A percentile compares a stretch with the other conserved stretches of the same genome.
These are phyloP conservation scores for Aspergillus incahuasiensis DNA, from an alignment of 495 filamentous ascomycete species.

Conservation along the genomic window DNA sequence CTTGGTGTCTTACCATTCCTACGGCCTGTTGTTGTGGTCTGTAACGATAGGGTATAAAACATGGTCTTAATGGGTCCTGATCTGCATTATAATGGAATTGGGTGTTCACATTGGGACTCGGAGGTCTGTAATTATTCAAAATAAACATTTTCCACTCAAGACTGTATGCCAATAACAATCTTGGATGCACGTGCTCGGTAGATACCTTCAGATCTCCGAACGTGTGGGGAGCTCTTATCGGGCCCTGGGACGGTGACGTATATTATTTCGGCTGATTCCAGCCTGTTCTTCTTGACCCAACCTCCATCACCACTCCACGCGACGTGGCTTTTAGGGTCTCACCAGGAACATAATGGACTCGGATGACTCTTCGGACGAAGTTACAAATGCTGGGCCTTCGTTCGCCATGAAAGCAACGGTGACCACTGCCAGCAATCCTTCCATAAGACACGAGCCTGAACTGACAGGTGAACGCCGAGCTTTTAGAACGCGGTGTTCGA, in stretches of 20 bases:
- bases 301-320: background rate
- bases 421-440: background rate
- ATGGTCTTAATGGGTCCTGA: constrained; percentile 11
- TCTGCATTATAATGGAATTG: constrained; percentile 10
- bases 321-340: background rate
- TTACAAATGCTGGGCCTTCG: constrained; percentile 7
- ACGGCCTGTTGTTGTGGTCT: constrained; percentile 14
- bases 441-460: background rate
- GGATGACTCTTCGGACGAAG: constrained; percentile 28
- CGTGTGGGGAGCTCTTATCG: background rate
- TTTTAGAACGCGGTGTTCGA: constrained; percentile 30
- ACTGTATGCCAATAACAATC: no score
- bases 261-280: background rate
- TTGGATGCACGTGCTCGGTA: background rate
- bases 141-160: no score
- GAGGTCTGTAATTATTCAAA: background rate
- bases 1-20: constrained; percentile 16
- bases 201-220: background rate
- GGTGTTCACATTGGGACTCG: background rate
- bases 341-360: constrained; percentile 17
- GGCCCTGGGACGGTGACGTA: background rate
- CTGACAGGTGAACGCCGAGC: constrained; percentile 11
- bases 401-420: constrained; percentile 17
- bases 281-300: background rate
- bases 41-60: constrained; percentile 22